Evolutionary conservation across 352 stramenopile species (phyloP).

Genomic region (Phytopythium delawarense): DNA sequence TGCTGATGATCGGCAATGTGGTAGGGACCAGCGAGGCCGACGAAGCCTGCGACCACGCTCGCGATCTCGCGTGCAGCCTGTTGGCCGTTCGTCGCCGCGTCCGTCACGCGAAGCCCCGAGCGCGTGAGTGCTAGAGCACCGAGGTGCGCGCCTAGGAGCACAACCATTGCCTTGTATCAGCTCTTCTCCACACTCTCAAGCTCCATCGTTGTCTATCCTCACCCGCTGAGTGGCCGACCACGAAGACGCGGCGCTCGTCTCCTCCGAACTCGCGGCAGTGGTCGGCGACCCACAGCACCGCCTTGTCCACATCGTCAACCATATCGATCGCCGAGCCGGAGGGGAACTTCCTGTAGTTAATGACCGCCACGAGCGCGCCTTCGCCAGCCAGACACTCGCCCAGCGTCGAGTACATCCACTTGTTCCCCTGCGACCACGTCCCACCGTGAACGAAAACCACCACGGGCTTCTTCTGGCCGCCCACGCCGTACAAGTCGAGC

Average conservation of each 20-base stretch:
- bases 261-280: constrained; percentile 43
- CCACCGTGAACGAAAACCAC: constrained; percentile 91
- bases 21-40: constrained; percentile 59
- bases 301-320: constrained; percentile 81
- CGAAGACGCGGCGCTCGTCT: constrained; percentile 40
- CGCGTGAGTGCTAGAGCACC: constrained; percentile 50
- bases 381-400: constrained; percentile 48
- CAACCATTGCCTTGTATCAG: background rate
- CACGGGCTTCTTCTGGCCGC: constrained; percentile 39
- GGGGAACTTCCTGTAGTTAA: constrained; percentile 92
- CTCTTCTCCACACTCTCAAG: background rate
- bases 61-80: constrained; percentile 18
- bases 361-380: constrained; percentile 76
- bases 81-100: background rate
- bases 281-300: constrained; percentile 53
- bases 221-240: constrained; percentile 70
- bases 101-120: constrained; percentile 32
- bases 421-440: constrained; percentile 68
- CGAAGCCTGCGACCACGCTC: constrained; percentile 41
- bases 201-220: background rate
- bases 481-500: constrained; percentile 58
- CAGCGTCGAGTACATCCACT: constrained; percentile 70
- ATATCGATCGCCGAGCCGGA: constrained; percentile 80
- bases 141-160: constrained; percentile 36
- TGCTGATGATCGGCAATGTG: constrained; percentile 73